Conservation (phyloP, 169 alveolate species). For the Plasmodium falciparum region DNA sequence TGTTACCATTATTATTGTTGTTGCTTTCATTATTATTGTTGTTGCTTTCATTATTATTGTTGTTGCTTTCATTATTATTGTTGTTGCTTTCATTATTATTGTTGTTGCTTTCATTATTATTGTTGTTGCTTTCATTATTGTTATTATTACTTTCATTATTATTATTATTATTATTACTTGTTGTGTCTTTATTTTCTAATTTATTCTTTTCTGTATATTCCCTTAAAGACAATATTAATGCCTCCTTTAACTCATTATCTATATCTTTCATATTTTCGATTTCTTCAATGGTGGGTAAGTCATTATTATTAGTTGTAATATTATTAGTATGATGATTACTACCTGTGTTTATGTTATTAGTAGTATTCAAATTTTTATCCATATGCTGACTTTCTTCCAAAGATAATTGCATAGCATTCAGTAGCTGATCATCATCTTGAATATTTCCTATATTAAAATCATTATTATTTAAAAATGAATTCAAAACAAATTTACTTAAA, state of each 20-base stretch:
- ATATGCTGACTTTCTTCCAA: conserved; percentile 10
- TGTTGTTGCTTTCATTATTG: neutral
- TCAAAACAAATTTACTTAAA: conserved; percentile 41
- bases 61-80: neutral
- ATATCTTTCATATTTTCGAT: conserved; percentile 71
- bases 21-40: neutral
- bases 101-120: neutral
- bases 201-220: conserved; percentile 61
- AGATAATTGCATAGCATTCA: conserved; percentile 58
- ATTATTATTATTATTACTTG: neutral
- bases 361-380: neutral
- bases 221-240: conserved; percentile 35
- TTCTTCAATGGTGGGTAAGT: conserved; percentile 61
- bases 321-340: too few relatives aligned
- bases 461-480: conserved; percentile 18
- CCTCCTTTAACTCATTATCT: conserved; percentile 64
- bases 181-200: neutral
- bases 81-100: neutral
- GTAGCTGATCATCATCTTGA: conserved; percentile 43
- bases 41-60: neutral
- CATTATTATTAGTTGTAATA: neutral
- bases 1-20: neutral
- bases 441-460: conserved; percentile 34
- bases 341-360: too few relatives aligned
- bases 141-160: too few relatives aligned